Conservation (phyloP, 345 rosid species). For the Limnanthes douglasii region DNA sequence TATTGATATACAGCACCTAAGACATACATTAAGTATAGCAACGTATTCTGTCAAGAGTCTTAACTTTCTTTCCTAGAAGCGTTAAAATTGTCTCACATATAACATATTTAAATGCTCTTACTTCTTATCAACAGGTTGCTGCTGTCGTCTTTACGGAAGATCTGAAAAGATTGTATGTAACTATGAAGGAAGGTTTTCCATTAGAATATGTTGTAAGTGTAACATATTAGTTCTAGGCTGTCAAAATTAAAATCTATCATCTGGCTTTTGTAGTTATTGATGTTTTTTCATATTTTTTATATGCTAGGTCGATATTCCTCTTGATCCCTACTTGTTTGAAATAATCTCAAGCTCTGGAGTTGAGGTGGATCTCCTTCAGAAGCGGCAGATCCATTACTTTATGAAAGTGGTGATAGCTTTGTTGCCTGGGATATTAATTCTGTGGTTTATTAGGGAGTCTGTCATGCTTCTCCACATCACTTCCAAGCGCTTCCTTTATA, state of each 20-base stretch:
- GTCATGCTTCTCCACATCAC: conserved; percentile 72
- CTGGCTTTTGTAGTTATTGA: no score
- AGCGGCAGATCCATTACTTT: conserved; percentile 77
- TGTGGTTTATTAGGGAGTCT: conserved; percentile 71
- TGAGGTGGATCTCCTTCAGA: conserved; percentile 95
- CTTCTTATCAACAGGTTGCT: conserved; percentile 50
- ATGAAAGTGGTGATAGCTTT: conserved; percentile 68
- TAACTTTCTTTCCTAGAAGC: no score
- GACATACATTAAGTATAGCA: no score
- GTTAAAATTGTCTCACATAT: no score
- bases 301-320: conserved; percentile 80
- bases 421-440: conserved; percentile 64
- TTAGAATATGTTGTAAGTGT: conserved; percentile 77
- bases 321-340: conserved; percentile 88
- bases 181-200: conserved; percentile 96
- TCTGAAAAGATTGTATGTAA: conserved; percentile 69
- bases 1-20: no score
- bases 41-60: no score
- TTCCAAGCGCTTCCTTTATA: conserved; percentile 71
- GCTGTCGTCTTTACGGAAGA: conserved; percentile 95
- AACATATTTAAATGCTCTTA: no score
- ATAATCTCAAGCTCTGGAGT: conserved; percentile 68
- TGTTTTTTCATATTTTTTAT: conserved; percentile 8
- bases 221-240: conserved; percentile 5
- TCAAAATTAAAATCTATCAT: conserved; percentile 5